These are phyloP conservation scores for Erucastrum elatum DNA, from an alignment of 345 rosid genomes.

Conservation along the genomic window DNA sequence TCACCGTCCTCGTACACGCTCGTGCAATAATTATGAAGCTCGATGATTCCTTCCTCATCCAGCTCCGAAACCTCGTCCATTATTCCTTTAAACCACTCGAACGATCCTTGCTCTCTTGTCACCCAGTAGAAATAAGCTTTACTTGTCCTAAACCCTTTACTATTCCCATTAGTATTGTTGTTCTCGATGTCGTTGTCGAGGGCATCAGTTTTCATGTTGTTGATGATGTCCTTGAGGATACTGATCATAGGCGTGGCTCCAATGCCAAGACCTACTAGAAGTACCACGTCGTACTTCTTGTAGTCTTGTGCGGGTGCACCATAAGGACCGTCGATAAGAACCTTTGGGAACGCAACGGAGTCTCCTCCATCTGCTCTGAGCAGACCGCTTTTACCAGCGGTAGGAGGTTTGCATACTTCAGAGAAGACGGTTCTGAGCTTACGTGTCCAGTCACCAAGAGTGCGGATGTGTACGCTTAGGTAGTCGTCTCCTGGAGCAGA, in stretches of 20 bases:
- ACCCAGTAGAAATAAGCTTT: conserved; percentile 96
- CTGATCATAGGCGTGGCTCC: conserved; percentile 97
- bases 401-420: conserved; percentile 68
- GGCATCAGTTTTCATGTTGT: conserved; percentile 53
- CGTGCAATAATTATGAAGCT: conserved; percentile 84
- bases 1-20: conserved; percentile 96
- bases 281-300: conserved; percentile 80
- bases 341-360: conserved; percentile 65
- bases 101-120: conserved; percentile 89
- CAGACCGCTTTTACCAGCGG: conserved; percentile 63
- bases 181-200: conserved; percentile 31
- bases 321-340: conserved; percentile 80
- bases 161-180: conserved; percentile 35
- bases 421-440: conserved; percentile 76
- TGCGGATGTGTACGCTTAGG: conserved; percentile 82
- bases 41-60: conserved; percentile 69
- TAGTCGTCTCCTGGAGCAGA: conserved; percentile 89
- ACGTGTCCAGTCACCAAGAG: conserved; percentile 87
- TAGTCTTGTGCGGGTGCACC: conserved; percentile 98
- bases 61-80: conserved; percentile 88
- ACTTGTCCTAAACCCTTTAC: conserved; percentile 52
- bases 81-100: conserved; percentile 93
- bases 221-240: conserved; percentile 85
- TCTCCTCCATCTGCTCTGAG: conserved; percentile 60
- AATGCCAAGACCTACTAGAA: conserved; percentile 84